Conservation (phyloP, 2,329 filamentous ascomycete species). For the Alternaria metachromatica region DNA sequence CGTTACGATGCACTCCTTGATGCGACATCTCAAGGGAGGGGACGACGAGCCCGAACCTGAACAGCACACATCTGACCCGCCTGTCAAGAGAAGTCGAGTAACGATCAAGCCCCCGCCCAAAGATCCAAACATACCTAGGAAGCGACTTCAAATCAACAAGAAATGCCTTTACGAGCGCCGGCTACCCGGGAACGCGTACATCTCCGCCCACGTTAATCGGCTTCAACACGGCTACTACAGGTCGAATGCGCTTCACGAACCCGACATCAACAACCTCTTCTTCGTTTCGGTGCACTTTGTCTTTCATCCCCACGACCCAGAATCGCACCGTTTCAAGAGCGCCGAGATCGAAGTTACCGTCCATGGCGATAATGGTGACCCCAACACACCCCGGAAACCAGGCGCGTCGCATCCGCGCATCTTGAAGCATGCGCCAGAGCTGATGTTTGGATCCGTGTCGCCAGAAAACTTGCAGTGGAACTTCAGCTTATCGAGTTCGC, state of each 20-base stretch:
- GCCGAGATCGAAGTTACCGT: slow-evolving; percentile 54
- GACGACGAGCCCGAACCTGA: slow-evolving; percentile 1
- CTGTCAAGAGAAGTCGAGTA: slow-evolving; percentile 15
- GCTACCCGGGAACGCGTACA: slow-evolving; percentile 56
- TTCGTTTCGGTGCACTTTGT: slow-evolving; percentile 59
- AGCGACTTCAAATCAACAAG: slow-evolving; percentile 38
- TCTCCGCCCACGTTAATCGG: slow-evolving; percentile 59
- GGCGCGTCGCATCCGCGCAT: slow-evolving; percentile 49
- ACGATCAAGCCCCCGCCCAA: slow-evolving; percentile 15
- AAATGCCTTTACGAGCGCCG: slow-evolving; percentile 58
- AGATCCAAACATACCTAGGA: slow-evolving; percentile 35
- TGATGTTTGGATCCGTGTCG: slow-evolving; percentile 56
- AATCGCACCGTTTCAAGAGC: slow-evolving; percentile 56
- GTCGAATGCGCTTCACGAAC: slow-evolving; percentile 52
- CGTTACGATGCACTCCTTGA: slow-evolving; percentile 16
- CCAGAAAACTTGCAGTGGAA: slow-evolving; percentile 58
- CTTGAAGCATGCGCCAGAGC: slow-evolving; percentile 58
- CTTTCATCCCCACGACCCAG: slow-evolving; percentile 55
- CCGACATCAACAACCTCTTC: slow-evolving; percentile 53
- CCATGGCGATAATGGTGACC: slow-evolving; percentile 29
- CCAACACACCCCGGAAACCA: slow-evolving; percentile 9
- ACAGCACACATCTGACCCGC: background rate
- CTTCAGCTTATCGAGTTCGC: slow-evolving; percentile 54
- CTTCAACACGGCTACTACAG: slow-evolving; percentile 59
- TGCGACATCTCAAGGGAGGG: slow-evolving; percentile 12